These are phyloP conservation scores for Acanthamoeba healyi DNA, from an alignment of 208 protist species.

Conservation along the genomic window DNA sequence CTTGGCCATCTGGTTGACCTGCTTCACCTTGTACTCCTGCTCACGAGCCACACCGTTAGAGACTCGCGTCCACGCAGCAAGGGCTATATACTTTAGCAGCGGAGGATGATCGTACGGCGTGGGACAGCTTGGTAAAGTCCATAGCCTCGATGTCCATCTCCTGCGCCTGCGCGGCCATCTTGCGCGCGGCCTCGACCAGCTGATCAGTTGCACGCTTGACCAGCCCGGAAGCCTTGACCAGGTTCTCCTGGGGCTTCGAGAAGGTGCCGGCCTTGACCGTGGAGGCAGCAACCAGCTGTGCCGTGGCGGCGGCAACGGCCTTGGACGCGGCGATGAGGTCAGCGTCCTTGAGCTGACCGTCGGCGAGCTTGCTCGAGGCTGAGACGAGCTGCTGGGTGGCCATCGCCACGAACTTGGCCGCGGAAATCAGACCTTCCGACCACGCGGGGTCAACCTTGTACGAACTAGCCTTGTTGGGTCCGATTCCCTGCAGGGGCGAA, in stretches of 20 bases:
- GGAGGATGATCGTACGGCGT: background rate
- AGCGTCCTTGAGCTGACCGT: slow-evolving; percentile 60
- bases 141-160: background rate
- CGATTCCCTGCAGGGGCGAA: background rate
- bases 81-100: background rate
- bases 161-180: background rate
- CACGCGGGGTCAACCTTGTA: slow-evolving; percentile 69
- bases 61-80: background rate
- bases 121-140: slow-evolving; percentile 54
- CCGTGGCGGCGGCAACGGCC: slow-evolving; percentile 44
- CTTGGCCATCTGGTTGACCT: slow-evolving; percentile 65
- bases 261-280: slow-evolving; percentile 64
- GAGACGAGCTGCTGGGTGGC: slow-evolving; percentile 35
- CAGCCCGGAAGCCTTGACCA: slow-evolving; percentile 59
- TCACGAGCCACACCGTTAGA: background rate
- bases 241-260: slow-evolving; percentile 60
- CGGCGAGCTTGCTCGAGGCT: slow-evolving; percentile 28
- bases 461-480: slow-evolving; percentile 47
- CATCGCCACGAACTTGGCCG: slow-evolving; percentile 73
- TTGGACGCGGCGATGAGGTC: slow-evolving; percentile 66
- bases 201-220: slow-evolving; percentile 60
- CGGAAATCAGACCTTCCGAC: slow-evolving; percentile 71
- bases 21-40: slow-evolving; percentile 59
- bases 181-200: slow-evolving; percentile 35
- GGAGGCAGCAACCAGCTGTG: slow-evolving; percentile 46